Base-by-base conservation (phyloP, 345 rosid species). In the Citropsis articulata region DNA sequence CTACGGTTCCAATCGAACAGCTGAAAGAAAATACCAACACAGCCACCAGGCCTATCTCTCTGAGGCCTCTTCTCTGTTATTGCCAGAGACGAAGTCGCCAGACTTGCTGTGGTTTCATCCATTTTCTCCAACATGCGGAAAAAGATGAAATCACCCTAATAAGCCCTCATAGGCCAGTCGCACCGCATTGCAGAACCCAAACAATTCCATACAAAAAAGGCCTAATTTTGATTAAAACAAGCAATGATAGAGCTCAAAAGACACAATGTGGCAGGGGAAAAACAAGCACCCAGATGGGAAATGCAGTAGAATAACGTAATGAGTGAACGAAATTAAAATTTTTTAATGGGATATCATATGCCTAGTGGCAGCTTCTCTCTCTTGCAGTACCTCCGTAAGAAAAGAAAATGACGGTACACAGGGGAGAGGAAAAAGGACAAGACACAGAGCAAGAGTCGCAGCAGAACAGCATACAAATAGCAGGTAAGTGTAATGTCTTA, bases 11-110 rank as follows among this genome's bases (percentile, higher is more conserved):
- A 92, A 71, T 94, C 97, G 30, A 94, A 87, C 76, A 96, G 90
- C 84, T 92, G 97, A 60, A 92, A 91, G 91, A 96, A 94, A 81
- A 96, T 89, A 31, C 97, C 99, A 13, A 84, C 97, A 63, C 99
- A 96, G 28, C 97, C 98, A 66, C 98, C 90, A 8, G 91, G 84
- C 24, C 91, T 85, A 63, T 88, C 86, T 64, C 90, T 83, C 62
- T 88, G 84, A 68, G 91, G 81, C 75, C 82, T 78, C 77, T 90
- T 93, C 89, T 96, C 97, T 42, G 91, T 81, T 55, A 95, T 77
- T 22, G 95, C 93, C 84, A 89, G 71, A 83, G 86, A 70, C 16
- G 50, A 12, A 45, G 94, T 62, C 71, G 83, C 75, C 72, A 90
- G 68, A 77, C 78, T 83, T 73, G 71, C 89, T 0, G 81, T 59